Percentiles rank a stretch among this genome's conserved stretches.
Conservation (phyloP, 1,139 yeast genomes). For the Suhomyces anneliseae region DNA sequence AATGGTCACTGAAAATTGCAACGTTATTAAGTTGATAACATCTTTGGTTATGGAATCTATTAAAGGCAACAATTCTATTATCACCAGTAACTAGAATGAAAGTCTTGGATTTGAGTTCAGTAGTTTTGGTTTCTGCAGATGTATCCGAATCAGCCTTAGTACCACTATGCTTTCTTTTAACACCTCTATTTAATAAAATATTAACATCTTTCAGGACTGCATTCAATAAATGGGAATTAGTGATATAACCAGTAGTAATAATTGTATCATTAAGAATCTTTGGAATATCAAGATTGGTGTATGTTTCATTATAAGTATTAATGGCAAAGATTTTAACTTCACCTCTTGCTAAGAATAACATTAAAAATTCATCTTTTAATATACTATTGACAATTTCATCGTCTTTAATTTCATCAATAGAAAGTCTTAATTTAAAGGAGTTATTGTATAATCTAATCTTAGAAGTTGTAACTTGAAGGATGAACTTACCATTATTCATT, state of each 20-base stretch:
- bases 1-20: constrained; percentile 54
- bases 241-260: constrained; percentile 67
- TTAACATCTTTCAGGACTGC: constrained; percentile 44
- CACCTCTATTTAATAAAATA: constrained; percentile 28
- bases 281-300: constrained; percentile 45
- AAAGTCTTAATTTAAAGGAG: constrained; percentile 49
- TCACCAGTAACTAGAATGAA: constrained; percentile 76
- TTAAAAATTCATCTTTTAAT: constrained; percentile 49
- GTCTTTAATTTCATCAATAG: constrained; percentile 39
- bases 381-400: constrained; percentile 55
- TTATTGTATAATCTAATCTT: constrained; percentile 66
- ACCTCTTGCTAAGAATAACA: constrained; percentile 57
- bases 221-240: constrained; percentile 44
- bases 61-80: constrained; percentile 66
- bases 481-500: constrained; percentile 56
- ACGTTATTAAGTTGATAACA: constrained; percentile 65
- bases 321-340: constrained; percentile 50
- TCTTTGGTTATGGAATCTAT: constrained; percentile 61
- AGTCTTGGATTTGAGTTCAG: constrained; percentile 45
- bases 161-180: constrained; percentile 30
- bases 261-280: constrained; percentile 57
- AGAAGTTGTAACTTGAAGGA: constrained; percentile 73
- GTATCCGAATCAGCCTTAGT: constrained; percentile 15
- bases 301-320: constrained; percentile 41
- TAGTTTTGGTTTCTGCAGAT: neutral